Evolutionary conservation across 306 rosid species (phyloP).

Genomic region (Vigna hirtella): DNA sequence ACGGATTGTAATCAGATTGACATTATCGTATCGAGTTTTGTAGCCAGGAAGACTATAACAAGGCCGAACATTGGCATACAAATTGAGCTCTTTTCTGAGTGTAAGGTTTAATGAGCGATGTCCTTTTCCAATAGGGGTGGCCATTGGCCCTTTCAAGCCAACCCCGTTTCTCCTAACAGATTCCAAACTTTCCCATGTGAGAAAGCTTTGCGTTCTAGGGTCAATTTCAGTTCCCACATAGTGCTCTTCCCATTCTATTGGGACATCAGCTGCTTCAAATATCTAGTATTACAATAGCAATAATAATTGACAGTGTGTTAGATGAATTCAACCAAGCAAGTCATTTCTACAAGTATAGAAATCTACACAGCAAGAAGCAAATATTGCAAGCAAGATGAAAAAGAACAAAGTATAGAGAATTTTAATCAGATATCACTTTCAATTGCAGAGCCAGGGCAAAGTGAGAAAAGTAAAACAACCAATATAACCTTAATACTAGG

Average conservation of each 20-base stretch:
- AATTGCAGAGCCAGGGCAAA: constrained; percentile 27
- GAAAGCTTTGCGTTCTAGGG: constrained; percentile 90
- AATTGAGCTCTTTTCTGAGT: constrained; percentile 90
- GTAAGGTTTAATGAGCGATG: constrained; percentile 99
- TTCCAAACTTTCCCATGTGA: constrained; percentile 98
- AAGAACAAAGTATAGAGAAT: background rate
- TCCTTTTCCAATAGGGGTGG: constrained; percentile 97
- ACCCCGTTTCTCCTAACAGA: constrained; percentile 80
- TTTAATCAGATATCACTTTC: constrained; percentile 12
- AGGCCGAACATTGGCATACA: constrained; percentile 97
- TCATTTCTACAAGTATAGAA: constrained; percentile 11
- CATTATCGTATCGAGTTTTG: constrained; percentile 91
- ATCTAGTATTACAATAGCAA: constrained; percentile 57
- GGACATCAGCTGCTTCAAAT: constrained; percentile 76
- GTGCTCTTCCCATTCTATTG: constrained; percentile 99
- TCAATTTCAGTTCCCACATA: constrained; percentile 81
- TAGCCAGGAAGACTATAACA: constrained; percentile 96
- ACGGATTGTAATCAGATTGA: constrained; percentile 92
- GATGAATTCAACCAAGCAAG: constrained; percentile 26
- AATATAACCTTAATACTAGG: constrained; percentile 3
- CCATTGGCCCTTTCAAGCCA: constrained; percentile 99
- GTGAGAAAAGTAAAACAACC: constrained; percentile 23
- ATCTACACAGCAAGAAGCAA: constrained; percentile 9
- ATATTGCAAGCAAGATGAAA: constrained; percentile 11
- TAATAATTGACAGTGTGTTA: constrained; percentile 33